Evolutionary conservation across 257 asterid species (phyloP), one percentile per base, ranked within the genome.

Genomic region (Coffea canephora): DNA sequence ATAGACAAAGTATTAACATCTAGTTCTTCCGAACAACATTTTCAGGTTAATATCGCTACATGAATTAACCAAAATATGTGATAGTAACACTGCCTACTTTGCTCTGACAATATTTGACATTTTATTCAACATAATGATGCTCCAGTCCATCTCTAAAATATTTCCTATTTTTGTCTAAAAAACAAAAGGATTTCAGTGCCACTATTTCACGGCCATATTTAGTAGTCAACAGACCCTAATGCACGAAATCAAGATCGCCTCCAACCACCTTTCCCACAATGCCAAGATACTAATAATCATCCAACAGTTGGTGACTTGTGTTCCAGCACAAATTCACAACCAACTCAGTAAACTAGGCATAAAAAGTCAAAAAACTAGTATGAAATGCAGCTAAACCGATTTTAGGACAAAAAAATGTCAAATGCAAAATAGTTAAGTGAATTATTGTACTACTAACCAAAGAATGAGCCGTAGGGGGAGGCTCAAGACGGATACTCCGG

Each of bases 381-480:
- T 3, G 3, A 21, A 45, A 41, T 14, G 5, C 50, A 23, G 46
- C 15, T 6, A 23, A 65, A 65, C 6, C 31, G 1, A 10, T 57
- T 39, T 39, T 31, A 31, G 31, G 4, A 39, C 43, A 39, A 39
- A 4, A 10, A 71, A 48, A n/a, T 49, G 57, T 13, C 71, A 49
- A 66, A 66, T 27, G 67, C 68, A 68, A 64, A 25, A 73, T 64
- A 65, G 18, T 65, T 11, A 52, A 62, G 15, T 10, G 54, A 49
- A 64, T 31, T 48, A 25, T 82, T 52, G 62, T 74, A 52, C 59
- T 49, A 87, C 93, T 88, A 49, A 93, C 98, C 94, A 88, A 83
- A 62, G 96, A 85, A 77, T 82, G 84, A 59, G 78, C 82, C 71
- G 89, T 87, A 64, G 96, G 92, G 72, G 94, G 97, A 11, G 91